Evolutionary conservation across 2,329 filamentous ascomycete species (phyloP).

Genomic region (Cordyceps tenuipes): DNA sequence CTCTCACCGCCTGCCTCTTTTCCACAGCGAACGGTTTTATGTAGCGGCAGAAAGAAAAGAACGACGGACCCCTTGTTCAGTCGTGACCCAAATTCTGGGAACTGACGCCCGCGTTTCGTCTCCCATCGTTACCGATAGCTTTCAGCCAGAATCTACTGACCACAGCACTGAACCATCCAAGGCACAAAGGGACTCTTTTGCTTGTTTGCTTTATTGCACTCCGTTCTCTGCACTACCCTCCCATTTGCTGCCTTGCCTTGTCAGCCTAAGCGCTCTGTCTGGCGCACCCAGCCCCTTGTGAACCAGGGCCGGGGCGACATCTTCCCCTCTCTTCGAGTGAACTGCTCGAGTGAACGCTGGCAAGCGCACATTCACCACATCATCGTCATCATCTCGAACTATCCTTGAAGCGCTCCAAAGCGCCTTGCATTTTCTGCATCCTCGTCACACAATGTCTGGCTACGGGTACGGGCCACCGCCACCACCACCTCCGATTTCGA

Average conservation of each 20-base stretch:
- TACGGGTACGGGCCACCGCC: conserved; percentile 49
- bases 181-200: not conserved
- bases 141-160: not conserved
- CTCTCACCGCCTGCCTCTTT: conserved; percentile 5
- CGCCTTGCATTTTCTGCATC: not conserved
- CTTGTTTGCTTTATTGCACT: not conserved
- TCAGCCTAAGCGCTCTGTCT: not conserved
- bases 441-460: conserved; percentile 31
- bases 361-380: not conserved
- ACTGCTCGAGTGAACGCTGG: not conserved
- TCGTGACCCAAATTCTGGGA: not conserved
- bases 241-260: not conserved
- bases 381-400: no score
- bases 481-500: conserved; percentile 32
- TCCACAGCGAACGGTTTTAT: no score
- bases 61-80: not conserved
- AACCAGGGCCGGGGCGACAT: not conserved
- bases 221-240: not conserved
- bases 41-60: conserved; percentile 3
- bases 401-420: not conserved
- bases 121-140: not conserved
- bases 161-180: not conserved
- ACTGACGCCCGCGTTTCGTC: not conserved
- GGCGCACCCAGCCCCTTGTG: not conserved
- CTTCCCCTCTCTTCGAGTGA: not conserved